Percentiles rank a stretch among this genome's conserved stretches.
phyloP scores from a whole-genome alignment of 768 basidiomycete genomes.

The Pleurotus citrinopileatus region DNA sequence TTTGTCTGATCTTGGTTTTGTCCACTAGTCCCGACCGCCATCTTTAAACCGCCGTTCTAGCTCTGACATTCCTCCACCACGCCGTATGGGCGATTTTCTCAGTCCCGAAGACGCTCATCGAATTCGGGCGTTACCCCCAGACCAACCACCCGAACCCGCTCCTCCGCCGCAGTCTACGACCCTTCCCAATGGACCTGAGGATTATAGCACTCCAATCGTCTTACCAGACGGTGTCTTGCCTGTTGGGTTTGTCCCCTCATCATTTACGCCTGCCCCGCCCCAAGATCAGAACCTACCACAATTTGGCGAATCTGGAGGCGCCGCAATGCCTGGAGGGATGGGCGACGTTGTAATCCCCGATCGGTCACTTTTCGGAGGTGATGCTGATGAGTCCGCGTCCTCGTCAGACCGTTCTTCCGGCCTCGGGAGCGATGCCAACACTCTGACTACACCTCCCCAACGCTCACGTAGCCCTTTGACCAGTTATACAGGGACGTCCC shows the following conservation, averaged over 20 bases:
- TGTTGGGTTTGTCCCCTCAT: slow-evolving; percentile 8
- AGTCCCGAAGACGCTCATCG: slow-evolving; percentile 14
- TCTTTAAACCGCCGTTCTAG: slow-evolving; percentile 19
- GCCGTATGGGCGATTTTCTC: slow-evolving; percentile 6
- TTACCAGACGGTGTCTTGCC: slow-evolving; percentile 11
- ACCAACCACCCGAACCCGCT: slow-evolving; percentile 1
- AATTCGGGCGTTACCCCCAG: slow-evolving; percentile 9
- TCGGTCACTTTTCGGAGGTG: slow-evolving; percentile 5
- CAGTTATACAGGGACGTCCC: slow-evolving; percentile 3
- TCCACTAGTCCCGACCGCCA: slow-evolving; percentile 20
- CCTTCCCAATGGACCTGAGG: slow-evolving; percentile 6
- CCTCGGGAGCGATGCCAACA: slow-evolving; percentile 4
- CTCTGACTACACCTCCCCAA: slow-evolving; percentile 5
- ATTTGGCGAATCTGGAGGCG: not conserved
- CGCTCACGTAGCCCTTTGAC: slow-evolving; percentile 5
- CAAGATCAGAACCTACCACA: not conserved
- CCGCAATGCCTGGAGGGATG: slow-evolving; percentile 5
- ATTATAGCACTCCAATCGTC: slow-evolving; percentile 10
- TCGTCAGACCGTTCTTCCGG: not conserved
- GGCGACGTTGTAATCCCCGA: slow-evolving; percentile 10
- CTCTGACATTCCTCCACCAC: slow-evolving; percentile 3
- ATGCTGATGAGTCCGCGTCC: slow-evolving; percentile 6
- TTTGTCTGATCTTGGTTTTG: slow-evolving; percentile 6
- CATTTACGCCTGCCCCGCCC: slow-evolving; percentile 8
- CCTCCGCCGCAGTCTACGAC: slow-evolving; percentile 7